Conservation (phyloP, 2,329 filamentous ascomycete species). For the Claviceps sp. region DNA sequence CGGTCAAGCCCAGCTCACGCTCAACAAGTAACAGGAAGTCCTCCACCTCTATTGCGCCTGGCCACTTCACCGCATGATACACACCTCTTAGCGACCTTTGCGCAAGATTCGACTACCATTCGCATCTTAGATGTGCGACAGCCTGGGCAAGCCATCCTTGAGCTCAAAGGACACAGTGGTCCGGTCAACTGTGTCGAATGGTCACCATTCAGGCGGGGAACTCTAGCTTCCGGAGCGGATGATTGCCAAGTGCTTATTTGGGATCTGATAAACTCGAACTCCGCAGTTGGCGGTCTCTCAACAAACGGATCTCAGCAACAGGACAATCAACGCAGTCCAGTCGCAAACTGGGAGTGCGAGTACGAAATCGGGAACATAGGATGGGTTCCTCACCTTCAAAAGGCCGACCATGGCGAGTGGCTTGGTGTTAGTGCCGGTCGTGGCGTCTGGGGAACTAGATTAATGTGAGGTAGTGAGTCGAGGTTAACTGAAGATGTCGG, state of each 20-base stretch:
- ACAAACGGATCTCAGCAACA: slow-evolving; percentile 36
- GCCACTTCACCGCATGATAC: slow-evolving; percentile 91
- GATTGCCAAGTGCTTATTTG: slow-evolving; percentile 86
- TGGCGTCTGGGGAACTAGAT: slow-evolving; percentile 64
- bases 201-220: slow-evolving; percentile 76
- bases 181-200: slow-evolving; percentile 90
- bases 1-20: slow-evolving; percentile 62
- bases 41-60: slow-evolving; percentile 64
- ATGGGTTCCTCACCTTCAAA: slow-evolving; percentile 64
- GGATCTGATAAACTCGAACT: slow-evolving; percentile 64
- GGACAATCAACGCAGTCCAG: slow-evolving; percentile 52
- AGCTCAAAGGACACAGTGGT: slow-evolving; percentile 78
- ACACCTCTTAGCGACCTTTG: slow-evolving; percentile 93
- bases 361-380: slow-evolving; percentile 78
- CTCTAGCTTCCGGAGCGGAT: slow-evolving; percentile 82
- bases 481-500: not conserved
- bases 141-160: slow-evolving; percentile 85
- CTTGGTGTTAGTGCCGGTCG: slow-evolving; percentile 69
- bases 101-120: slow-evolving; percentile 81
- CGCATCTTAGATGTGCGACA: slow-evolving; percentile 93
- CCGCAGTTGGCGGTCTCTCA: slow-evolving; percentile 26
- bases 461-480: slow-evolving; percentile 14
- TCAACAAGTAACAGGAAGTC: slow-evolving; percentile 64
- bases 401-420: slow-evolving; percentile 65
- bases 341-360: slow-evolving; percentile 72